Evolutionary conservation across 2,329 filamentous ascomycete genomes (phyloP), one percentile per base, ranked within the genome.

Genomic region (Beauveria varroae): DNA sequence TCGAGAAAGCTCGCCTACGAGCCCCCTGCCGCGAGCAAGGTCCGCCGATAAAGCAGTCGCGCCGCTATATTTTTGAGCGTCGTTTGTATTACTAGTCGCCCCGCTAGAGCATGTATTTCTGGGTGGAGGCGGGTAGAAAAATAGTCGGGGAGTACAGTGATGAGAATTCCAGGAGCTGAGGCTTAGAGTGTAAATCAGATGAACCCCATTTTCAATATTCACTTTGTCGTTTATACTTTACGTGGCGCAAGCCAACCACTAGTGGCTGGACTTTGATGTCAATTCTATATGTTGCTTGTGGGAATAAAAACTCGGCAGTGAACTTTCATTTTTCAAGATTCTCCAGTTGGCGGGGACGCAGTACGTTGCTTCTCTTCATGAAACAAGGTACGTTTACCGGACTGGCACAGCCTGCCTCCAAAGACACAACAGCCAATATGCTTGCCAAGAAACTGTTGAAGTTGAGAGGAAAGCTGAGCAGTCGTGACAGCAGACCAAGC

Each of bases 1-100:
- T 89, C 92, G 70, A 88, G 95, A 74, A 96, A 98, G 88, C 81
- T 98, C 70, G 82, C 86, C 69, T 96, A 96, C 80, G 89, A 87
- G 74, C 90, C 91, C 65, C 91, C 91, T 60, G 80, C 81, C 73
- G 77, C 76, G 64, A 73, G 72, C 70, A 78, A 78, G 71, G 70
- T 76, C 67, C 81, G 82, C 72, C 74, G 73, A 69, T 84, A 78
- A 77, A 69, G 61, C 68, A 67, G 65, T 52, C 41, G 58, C 41
- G 50, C 49, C 41, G 50, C 57, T 46, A 24, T 40, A 46, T n/a
- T 34, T 60, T 61, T 64, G 67, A 65, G 66, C 64, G 65, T 70
- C 67, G 71, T 72, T 70, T 77, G 60, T 62, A 57, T 57, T 74
- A 75, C 73, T 75, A 76, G 73, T 75, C 72, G 70, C 73, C 73